Base-by-base conservation (phyloP, 192 early-diverging fungal species). In the Podila epicladia region DNA sequence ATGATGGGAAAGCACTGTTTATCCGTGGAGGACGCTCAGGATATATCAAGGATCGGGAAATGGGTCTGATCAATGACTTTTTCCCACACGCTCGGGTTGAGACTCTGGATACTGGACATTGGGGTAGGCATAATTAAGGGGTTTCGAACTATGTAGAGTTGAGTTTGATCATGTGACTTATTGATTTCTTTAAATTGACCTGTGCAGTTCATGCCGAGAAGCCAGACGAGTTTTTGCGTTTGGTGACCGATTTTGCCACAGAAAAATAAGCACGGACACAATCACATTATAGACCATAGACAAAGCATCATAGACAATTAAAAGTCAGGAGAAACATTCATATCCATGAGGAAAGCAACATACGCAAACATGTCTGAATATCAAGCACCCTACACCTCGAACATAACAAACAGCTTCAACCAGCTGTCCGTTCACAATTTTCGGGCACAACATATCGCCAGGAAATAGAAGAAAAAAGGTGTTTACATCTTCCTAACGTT, bases 21-120 rank as follows among this genome's bases (percentile, higher is more conserved):
- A 90, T 99, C 71, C 88, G 84, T n/a, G 97, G 97, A 17, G 83
- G 64, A 2, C 85, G 82, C 53, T 91, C 90, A 9, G 85, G 84
- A 13, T 96, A 97, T 73, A 83, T 97, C 26, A 73, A 80, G 19
- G 89, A 90, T 13, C 77, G 73, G 66, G 79, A 78, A 13, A 50
- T 63, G 12, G 58, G 63, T 1, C 62, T 65, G 28, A 97, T 99
- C 66, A 62, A 80, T 53, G 49, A 67, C 13, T 87, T 89, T 53
- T 99, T 99, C 72, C 95, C 97, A 2, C 75, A 92, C 24, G 76
- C 89, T 5, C 69, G 86, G 64, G 66, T 97, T 28, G 77, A 76
- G 15, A 83, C 85, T 62, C 72, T 99, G 24, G 91, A 98, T 58
- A 89, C 96, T 22, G 96, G 96, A 0, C 97, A 99, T 75, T 99